Conservation (phyloP, 768 basidiomycete genomes). For the Filobasidium wieringae region DNA sequence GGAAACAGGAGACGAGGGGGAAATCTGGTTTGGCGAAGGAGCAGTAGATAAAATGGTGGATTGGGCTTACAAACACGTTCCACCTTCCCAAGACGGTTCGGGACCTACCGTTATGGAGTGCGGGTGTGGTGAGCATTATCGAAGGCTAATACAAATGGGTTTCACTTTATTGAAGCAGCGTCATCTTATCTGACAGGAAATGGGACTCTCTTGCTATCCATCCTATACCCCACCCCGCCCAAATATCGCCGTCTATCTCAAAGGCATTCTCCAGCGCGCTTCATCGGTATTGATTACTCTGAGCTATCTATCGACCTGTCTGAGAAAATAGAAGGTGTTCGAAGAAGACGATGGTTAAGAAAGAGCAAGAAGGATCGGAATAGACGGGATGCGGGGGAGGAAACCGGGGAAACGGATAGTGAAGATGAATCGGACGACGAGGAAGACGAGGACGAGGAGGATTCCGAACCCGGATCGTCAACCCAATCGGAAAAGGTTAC, state of each 20-base stretch:
- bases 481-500: background rate
- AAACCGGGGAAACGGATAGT: slow-evolving; percentile 9
- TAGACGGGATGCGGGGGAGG: slow-evolving; percentile 15
- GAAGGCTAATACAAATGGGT: background rate
- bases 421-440: slow-evolving; percentile 23
- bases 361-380: slow-evolving; percentile 12
- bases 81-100: slow-evolving; percentile 13
- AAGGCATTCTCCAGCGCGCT: slow-evolving; percentile 14
- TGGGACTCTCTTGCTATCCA: slow-evolving; percentile 38
- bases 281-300: slow-evolving; percentile 43
- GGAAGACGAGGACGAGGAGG: slow-evolving; percentile 17
- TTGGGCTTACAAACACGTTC: slow-evolving; percentile 39
- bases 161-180: background rate
- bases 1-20: slow-evolving; percentile 43
- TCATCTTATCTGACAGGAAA: slow-evolving; percentile 24
- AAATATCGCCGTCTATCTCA: background rate
- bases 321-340: slow-evolving; percentile 20
- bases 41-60: slow-evolving; percentile 41
- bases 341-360: slow-evolving; percentile 10
- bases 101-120: slow-evolving; percentile 38
- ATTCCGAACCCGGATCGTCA: slow-evolving; percentile 7
- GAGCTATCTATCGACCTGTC: slow-evolving; percentile 35
- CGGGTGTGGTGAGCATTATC: slow-evolving; percentile 21
- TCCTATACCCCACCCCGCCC: slow-evolving; percentile 21
- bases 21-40: slow-evolving; percentile 43